Evolutionary conservation across 768 basidiomycete species (phyloP).

Genomic region (Paxillus ammoniavirescens): DNA sequence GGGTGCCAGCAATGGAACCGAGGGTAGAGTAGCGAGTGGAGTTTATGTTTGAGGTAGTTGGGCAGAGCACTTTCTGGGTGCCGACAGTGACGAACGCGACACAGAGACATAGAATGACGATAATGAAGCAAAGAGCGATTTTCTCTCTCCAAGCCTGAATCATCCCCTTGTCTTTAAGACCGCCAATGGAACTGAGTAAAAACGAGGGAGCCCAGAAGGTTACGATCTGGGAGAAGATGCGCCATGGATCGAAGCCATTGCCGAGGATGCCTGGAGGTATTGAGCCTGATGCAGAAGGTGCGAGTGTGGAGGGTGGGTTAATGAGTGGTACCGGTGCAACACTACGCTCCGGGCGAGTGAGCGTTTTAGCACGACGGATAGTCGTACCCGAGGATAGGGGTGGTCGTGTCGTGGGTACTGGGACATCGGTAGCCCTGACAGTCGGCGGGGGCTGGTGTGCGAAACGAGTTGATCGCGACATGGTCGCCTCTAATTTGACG

Average conservation of each 20-base stretch:
- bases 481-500: slow-evolving; percentile 2
- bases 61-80: slow-evolving; percentile 90
- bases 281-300: slow-evolving; percentile 37
- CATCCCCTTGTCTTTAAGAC: slow-evolving; percentile 73
- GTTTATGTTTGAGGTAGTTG: slow-evolving; percentile 46
- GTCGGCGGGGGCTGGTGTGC: slow-evolving; percentile 8
- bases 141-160: slow-evolving; percentile 98
- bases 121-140: slow-evolving; percentile 88
- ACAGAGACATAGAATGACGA: slow-evolving; percentile 67
- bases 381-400: slow-evolving; percentile 53
- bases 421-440: slow-evolving; percentile 50
- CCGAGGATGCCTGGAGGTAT: slow-evolving; percentile 30
- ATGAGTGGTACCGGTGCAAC: slow-evolving; percentile 95
- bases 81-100: slow-evolving; percentile 95
- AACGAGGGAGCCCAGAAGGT: slow-evolving; percentile 92
- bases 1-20: slow-evolving; percentile 55
- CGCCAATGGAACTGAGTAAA: slow-evolving; percentile 69
- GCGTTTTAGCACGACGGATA: slow-evolving; percentile 88
- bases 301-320: slow-evolving; percentile 62
- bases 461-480: slow-evolving; percentile 25
- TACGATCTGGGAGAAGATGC: slow-evolving; percentile 70
- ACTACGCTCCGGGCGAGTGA: slow-evolving; percentile 92
- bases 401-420: slow-evolving; percentile 61
- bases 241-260: slow-evolving; percentile 62
- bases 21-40: slow-evolving; percentile 49